Percentiles rank a stretch among this genome's conserved stretches.
Evolutionary conservation across 75 land plant species (phyloP).

Genomic region (Ceratopteris richardii): DNA sequence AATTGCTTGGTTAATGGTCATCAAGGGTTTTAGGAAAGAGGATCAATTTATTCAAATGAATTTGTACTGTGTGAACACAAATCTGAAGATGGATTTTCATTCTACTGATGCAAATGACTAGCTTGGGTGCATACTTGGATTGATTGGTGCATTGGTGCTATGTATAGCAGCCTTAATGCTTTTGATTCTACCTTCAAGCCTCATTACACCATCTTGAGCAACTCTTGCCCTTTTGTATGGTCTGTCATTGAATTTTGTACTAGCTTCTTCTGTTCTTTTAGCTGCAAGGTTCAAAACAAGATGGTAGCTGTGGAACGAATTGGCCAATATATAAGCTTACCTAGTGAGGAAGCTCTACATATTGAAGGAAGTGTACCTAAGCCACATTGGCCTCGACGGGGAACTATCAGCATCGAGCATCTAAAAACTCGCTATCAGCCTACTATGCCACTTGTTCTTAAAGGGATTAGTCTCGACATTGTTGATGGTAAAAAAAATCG

Average conservation of each 20-base stretch:
- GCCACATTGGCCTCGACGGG: background rate
- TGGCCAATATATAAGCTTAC: background rate
- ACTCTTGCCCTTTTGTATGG: constrained; percentile 83
- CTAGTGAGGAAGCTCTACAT: background rate
- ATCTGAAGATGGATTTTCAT: no score
- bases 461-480: constrained; percentile 58
- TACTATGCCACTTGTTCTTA: constrained; percentile 49
- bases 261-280: constrained; percentile 29
- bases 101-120: no score
- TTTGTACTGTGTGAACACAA: no score
- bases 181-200: no score
- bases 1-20: no score
- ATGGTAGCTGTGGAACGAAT: constrained; percentile 6
- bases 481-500: constrained; percentile 69
- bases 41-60: no score
- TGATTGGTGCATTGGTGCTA: no score
- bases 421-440: constrained; percentile 6
- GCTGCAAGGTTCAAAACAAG: constrained; percentile 2
- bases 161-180: no score
- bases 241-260: constrained; percentile 47
- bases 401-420: background rate
- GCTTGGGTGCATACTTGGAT: no score
- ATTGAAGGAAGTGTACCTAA: background rate
- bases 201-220: constrained; percentile 76
- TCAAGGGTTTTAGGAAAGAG: no score